Evolutionary conservation across 352 stramenopile genomes (phyloP).

Genomic region (Peronospora tabacina): DNA sequence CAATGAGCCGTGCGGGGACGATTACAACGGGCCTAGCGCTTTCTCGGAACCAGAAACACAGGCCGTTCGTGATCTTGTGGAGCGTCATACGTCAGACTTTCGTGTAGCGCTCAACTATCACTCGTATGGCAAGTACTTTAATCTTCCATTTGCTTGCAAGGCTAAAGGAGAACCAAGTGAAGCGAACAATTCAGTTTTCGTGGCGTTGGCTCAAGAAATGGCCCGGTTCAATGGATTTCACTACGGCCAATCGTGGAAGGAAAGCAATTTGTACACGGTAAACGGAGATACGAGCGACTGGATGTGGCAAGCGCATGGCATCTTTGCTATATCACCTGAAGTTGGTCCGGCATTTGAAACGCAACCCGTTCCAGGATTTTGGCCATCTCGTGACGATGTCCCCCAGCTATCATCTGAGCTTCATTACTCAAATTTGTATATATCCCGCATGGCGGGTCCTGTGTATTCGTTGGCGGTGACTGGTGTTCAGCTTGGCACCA

Average conservation of each 20-base stretch:
- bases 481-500: constrained; percentile 9
- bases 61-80: constrained; percentile 62
- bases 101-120: constrained; percentile 75
- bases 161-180: constrained; percentile 35
- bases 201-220: constrained; percentile 59
- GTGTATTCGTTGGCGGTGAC: constrained; percentile 46
- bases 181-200: constrained; percentile 35
- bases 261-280: constrained; percentile 81
- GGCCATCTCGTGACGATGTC: constrained; percentile 47
- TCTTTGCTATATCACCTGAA: constrained; percentile 82
- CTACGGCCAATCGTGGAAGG: constrained; percentile 74
- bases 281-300: constrained; percentile 85
- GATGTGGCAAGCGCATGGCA: constrained; percentile 74
- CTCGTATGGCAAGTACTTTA: constrained; percentile 78
- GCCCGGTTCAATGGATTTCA: constrained; percentile 61
- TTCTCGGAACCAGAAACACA: constrained; percentile 82
- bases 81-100: constrained; percentile 41
- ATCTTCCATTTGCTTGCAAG: constrained; percentile 78
- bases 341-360: constrained; percentile 59
- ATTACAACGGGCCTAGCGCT: constrained; percentile 52
- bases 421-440: constrained; percentile 67
- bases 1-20: constrained; percentile 56
- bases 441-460: constrained; percentile 42
- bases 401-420: constrained; percentile 53
- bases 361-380: constrained; percentile 43